These are phyloP conservation scores for Neurospora tetrasperma DNA, from an alignment of 495 filamentous ascomycete species.

Conservation along the genomic window DNA sequence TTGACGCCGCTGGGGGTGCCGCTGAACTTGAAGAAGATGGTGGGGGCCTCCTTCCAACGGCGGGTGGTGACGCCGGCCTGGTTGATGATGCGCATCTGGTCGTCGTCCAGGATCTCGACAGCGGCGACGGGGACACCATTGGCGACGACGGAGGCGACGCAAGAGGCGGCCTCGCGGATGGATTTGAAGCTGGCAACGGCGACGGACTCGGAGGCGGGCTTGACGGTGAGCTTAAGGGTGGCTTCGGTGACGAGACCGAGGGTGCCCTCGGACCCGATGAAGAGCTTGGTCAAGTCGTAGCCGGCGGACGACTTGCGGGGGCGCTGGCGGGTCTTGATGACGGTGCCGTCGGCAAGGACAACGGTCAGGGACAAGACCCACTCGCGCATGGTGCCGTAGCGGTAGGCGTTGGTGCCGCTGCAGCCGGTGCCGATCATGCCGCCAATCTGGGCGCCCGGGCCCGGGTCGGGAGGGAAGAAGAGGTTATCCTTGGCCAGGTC, in stretches of 20 bases:
- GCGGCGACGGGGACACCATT: conserved; percentile 77
- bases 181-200: conserved; percentile 73
- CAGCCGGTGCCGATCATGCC: conserved; percentile 96
- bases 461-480: conserved; percentile 79
- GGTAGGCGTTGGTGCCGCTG: conserved; percentile 84
- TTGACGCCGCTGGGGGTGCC: conserved; percentile 66
- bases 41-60: conserved; percentile 68
- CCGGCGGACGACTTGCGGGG: conserved; percentile 75
- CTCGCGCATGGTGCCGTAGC: conserved; percentile 94
- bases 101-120: conserved; percentile 87
- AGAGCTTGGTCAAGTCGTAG: conserved; percentile 75
- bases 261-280: conserved; percentile 72
- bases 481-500: conserved; percentile 54
- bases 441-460: conserved; percentile 78
- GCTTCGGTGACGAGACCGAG: conserved; percentile 68
- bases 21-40: conserved; percentile 90
- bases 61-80: conserved; percentile 59
- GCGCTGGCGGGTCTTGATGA: conserved; percentile 78
- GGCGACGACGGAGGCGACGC: conserved; percentile 68
- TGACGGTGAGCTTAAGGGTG: conserved; percentile 71
- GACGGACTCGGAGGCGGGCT: conserved; percentile 68
- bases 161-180: conserved; percentile 69
- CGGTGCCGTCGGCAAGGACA: conserved; percentile 81
- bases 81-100: conserved; percentile 92
- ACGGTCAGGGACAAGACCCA: conserved; percentile 89